Evolutionary conservation across 2,329 filamentous ascomycete genomes (phyloP).

Genomic region (Pseudonectria foliicola): DNA sequence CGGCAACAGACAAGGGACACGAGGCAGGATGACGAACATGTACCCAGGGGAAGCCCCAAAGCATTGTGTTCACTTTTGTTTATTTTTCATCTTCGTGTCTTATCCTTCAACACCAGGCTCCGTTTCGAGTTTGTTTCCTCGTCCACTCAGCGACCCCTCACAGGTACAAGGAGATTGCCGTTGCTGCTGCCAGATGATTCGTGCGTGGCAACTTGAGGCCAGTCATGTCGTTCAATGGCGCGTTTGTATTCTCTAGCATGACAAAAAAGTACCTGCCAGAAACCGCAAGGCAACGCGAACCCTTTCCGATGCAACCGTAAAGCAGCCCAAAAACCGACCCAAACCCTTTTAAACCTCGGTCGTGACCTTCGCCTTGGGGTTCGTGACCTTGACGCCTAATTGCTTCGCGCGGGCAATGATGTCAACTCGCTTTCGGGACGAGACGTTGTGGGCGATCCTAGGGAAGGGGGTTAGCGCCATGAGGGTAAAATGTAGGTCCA

Average conservation of each 20-base stretch:
- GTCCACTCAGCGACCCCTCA: constrained; percentile 2
- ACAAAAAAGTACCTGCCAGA: constrained; percentile 20
- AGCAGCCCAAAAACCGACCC: constrained; percentile 23
- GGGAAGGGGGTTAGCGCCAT: constrained; percentile 13
- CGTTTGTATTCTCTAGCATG: constrained; percentile 25
- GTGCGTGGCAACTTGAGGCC: constrained; percentile 8
- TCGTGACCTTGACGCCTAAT: constrained; percentile 98
- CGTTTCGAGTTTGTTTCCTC: not conserved
- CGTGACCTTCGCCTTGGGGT: constrained; percentile 97
- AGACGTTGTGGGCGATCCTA: constrained; percentile 97
- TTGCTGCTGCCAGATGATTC: too few species aligned
- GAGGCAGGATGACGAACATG: not conserved
- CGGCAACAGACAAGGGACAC: not conserved
- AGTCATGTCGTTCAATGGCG: constrained; percentile 24
- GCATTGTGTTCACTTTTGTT: constrained; percentile 11
- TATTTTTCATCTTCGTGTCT: constrained; percentile 15
- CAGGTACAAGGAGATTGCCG: too few species aligned
- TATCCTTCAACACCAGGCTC: constrained; percentile 11
- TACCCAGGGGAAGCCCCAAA: constrained; percentile 3
- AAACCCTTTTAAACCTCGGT: constrained; percentile 66
- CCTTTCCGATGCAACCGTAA: constrained; percentile 26
- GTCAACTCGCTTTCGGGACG: constrained; percentile 96
- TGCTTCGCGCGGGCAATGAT: constrained; percentile 97
- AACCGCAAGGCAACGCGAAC: constrained; percentile 24
- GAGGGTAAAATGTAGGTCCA: not conserved